Percentiles rank a stretch among this genome's conserved stretches.
Conservation (phyloP, 345 rosid genomes). For the Hibiscus syriacus region DNA sequence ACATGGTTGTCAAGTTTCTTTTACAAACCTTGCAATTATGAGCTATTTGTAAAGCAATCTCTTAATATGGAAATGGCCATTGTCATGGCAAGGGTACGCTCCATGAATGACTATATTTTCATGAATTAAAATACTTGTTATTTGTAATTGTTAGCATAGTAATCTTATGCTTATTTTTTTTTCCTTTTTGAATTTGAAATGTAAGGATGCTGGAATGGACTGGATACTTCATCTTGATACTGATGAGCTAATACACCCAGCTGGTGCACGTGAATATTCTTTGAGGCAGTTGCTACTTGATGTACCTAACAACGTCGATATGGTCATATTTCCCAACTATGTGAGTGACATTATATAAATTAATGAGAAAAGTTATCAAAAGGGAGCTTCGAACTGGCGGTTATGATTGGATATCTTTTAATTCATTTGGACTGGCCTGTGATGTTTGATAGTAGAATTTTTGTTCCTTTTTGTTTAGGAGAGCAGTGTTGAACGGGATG, state of each 20-base stretch:
- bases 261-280: constrained; percentile 86
- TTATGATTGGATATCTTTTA: not conserved
- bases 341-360: constrained; percentile 41
- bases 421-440: constrained; percentile 7
- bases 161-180: constrained; percentile 5
- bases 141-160: constrained; percentile 8
- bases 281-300: constrained; percentile 75
- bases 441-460: not conserved
- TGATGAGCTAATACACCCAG: constrained; percentile 88
- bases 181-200: constrained; percentile 12
- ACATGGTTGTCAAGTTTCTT: constrained; percentile 94
- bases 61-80: constrained; percentile 99
- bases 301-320: constrained; percentile 80
- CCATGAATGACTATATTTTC: not conserved
- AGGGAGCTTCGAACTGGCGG: constrained; percentile 1
- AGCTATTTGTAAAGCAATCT: constrained; percentile 93
- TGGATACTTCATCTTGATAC: constrained; percentile 98
- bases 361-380: constrained; percentile 1
- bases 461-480: constrained; percentile 39
- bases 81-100: constrained; percentile 95
- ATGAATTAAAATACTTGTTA: constrained; percentile 4
- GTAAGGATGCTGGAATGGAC: constrained; percentile 73
- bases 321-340: constrained; percentile 92
- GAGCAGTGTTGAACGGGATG: constrained; percentile 85
- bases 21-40: constrained; percentile 95